These are phyloP conservation scores for Suillus subalutaceus DNA, from an alignment of 768 basidiomycete species.

Conservation along the genomic window DNA sequence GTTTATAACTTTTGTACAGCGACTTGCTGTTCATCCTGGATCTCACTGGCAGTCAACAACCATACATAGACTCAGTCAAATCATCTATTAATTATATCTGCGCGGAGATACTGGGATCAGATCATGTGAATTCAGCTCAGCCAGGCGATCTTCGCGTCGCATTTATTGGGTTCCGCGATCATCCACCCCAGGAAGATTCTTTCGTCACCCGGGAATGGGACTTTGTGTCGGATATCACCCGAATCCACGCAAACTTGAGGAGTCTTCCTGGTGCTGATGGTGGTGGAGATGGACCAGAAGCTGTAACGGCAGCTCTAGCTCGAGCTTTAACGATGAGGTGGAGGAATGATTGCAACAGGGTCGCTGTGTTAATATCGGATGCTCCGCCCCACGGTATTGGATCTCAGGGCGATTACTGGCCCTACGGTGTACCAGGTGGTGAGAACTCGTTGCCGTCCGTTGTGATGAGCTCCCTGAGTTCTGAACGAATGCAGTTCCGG, in stretches of 20 bases:
- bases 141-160: conserved; percentile 47
- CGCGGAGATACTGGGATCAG: conserved; percentile 40
- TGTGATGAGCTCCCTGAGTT: not conserved
- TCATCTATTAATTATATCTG: conserved; percentile 23
- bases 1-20: conserved; percentile 11
- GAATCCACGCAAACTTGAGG: conserved; percentile 39
- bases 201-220: conserved; percentile 47
- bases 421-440: conserved; percentile 35
- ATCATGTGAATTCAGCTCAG: conserved; percentile 41
- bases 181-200: conserved; percentile 49
- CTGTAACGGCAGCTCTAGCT: conserved; percentile 50
- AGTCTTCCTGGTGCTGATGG: conserved; percentile 39
- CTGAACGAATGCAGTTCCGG: conserved; percentile 19
- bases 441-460: not conserved
- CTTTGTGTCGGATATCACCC: conserved; percentile 43
- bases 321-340: conserved; percentile 46
- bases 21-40: conserved; percentile 57
- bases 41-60: conserved; percentile 49
- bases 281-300: conserved; percentile 54
- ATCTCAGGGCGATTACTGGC: conserved; percentile 34
- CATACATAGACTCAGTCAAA: conserved; percentile 34
- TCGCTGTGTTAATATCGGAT: conserved; percentile 52
- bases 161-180: conserved; percentile 53
- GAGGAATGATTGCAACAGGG: conserved; percentile 46
- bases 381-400: conserved; percentile 56